A percentile compares a stretch with the other conserved stretches of the same genome.
phyloP scores from a whole-genome alignment of 2,329 filamentous ascomycete species.

The Xylariaceae sp. region DNA sequence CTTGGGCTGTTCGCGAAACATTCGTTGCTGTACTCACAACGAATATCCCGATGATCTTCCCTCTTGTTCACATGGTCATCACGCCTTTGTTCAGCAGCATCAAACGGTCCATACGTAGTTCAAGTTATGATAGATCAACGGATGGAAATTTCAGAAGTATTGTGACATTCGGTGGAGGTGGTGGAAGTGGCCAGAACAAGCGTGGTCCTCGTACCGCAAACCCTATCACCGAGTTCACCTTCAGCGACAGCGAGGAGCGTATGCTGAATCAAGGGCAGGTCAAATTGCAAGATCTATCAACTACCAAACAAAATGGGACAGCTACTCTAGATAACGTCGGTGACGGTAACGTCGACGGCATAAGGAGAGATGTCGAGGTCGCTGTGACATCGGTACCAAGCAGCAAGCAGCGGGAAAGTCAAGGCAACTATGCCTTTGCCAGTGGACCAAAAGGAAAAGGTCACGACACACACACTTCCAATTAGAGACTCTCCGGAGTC shows the following conservation, averaged over 20 bases:
- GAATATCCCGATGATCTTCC: constrained; percentile 52
- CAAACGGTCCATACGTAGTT: constrained; percentile 44
- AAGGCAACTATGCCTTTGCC: background rate
- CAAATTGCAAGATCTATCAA: constrained; percentile 42
- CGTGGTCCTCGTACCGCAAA: constrained; percentile 41
- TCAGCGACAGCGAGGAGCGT: constrained; percentile 50
- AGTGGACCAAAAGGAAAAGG: too few relatives aligned
- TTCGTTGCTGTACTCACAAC: constrained; percentile 51
- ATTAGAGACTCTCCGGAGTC: too few relatives aligned
- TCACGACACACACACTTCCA: too few relatives aligned
- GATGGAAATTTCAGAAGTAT: constrained; percentile 37
- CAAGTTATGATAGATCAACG: constrained; percentile 45
- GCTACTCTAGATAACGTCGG: background rate
- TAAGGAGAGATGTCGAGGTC: constrained; percentile 25
- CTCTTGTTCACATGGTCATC: constrained; percentile 48
- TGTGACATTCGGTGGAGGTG: constrained; percentile 47
- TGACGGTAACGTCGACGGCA: constrained; percentile 15
- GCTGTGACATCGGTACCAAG: constrained; percentile 17
- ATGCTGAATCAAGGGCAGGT: constrained; percentile 46
- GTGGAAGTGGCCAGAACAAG: constrained; percentile 32
- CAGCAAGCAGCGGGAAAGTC: background rate
- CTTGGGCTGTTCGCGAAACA: constrained; percentile 51
- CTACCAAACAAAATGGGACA: background rate
- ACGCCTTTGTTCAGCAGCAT: constrained; percentile 41
- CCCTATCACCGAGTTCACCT: constrained; percentile 46